Conservation (phyloP, 768 basidiomycete genomes). For the Podaxis sp. region DNA sequence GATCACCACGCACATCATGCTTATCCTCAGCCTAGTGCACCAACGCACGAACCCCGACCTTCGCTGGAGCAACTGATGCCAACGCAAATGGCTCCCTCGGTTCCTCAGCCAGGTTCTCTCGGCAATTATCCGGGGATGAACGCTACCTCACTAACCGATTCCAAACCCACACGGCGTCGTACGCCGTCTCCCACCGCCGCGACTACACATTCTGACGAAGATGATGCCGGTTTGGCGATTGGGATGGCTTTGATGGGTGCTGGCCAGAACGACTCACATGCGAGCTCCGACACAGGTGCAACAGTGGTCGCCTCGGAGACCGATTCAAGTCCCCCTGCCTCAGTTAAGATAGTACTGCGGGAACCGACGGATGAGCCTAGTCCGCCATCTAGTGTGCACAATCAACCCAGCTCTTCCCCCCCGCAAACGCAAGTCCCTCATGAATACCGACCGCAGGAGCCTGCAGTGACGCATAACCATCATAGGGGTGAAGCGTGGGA, state of each 20-base stretch:
- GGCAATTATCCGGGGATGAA: slow-evolving; percentile 3
- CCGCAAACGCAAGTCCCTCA: not conserved
- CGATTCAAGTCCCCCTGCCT: not conserved
- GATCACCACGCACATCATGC: slow-evolving; percentile 14
- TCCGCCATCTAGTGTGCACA: not conserved
- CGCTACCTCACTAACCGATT: not conserved
- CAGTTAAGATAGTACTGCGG: not conserved
- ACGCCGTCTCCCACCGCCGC: slow-evolving; percentile 13
- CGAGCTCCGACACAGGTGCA: slow-evolving; percentile 2
- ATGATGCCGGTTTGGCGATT: slow-evolving; percentile 24
- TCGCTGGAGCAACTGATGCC: slow-evolving; percentile 1
- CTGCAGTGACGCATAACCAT: not conserved
- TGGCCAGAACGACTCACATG: slow-evolving; percentile 16
- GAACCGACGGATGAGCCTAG: slow-evolving; percentile 6
- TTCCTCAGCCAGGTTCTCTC: not conserved
- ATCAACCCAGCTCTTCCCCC: not conserved
- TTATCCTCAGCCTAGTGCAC: slow-evolving; percentile 6
- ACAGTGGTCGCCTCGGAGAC: not conserved
- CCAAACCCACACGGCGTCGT: not conserved
- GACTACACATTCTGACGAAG: slow-evolving; percentile 11
- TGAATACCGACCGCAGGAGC: not conserved
- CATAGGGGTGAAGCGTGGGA: not conserved
- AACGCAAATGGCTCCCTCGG: slow-evolving; percentile 1
- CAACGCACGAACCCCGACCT: not conserved
- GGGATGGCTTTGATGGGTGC: slow-evolving; percentile 29